phyloP scores from a whole-genome alignment of 768 basidiomycete species.

The Amylocystis lapponica region DNA sequence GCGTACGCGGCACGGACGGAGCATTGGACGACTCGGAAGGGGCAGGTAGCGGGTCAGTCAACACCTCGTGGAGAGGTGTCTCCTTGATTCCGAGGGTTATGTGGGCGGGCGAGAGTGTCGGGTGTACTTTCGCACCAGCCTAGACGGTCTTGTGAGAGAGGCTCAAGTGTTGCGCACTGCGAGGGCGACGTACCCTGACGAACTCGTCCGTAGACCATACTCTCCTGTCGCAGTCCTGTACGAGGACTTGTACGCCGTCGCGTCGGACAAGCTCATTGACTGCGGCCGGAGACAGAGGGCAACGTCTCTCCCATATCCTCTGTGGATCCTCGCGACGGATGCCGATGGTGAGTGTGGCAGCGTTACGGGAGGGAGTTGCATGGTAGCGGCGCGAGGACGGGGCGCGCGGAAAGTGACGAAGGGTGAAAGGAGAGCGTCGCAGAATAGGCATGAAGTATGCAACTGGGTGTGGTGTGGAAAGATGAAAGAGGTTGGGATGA shows the following conservation, averaged over 20 bases:
- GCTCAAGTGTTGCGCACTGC: background rate
- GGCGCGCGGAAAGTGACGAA: conserved; percentile 3
- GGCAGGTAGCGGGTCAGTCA: conserved; percentile 37
- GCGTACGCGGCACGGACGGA: conserved; percentile 46
- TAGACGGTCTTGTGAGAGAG: conserved; percentile 22
- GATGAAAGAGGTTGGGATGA: no score
- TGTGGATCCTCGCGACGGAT: conserved; percentile 72
- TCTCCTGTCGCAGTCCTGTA: conserved; percentile 72
- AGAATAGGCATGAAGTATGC: conserved; percentile 10
- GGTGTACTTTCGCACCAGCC: conserved; percentile 71
- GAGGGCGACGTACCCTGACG: conserved; percentile 43
- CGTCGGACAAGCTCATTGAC: conserved; percentile 54
- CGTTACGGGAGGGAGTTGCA: conserved; percentile 3
- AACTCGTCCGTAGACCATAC: conserved; percentile 66
- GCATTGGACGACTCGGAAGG: conserved; percentile 9
- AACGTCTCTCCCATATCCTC: conserved; percentile 84
- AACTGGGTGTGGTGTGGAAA: background rate
- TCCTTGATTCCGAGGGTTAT: conserved; percentile 90
- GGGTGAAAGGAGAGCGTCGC: conserved; percentile 11
- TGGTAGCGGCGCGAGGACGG: background rate
- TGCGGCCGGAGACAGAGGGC: conserved; percentile 73
- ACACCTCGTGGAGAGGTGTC: conserved; percentile 58
- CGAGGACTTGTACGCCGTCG: conserved; percentile 57
- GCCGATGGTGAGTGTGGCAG: conserved; percentile 37
- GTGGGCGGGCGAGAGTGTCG: conserved; percentile 56